phyloP scores from a whole-genome alignment of 805 yeast species.

The Candida piceae region DNA sequence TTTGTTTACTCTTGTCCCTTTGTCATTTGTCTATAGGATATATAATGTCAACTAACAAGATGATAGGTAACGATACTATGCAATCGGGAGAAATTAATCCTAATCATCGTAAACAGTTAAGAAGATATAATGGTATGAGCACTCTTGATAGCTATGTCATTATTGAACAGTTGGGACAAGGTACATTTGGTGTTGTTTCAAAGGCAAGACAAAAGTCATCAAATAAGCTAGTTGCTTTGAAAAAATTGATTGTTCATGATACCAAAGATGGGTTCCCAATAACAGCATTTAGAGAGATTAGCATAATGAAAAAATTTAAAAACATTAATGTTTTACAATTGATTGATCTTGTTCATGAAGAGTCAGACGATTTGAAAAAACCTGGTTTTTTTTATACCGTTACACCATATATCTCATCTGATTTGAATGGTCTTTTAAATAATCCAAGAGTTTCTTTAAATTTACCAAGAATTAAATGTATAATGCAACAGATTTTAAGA shows the following conservation, averaged over 20 bases:
- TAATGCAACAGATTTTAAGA: slow-evolving; percentile 68
- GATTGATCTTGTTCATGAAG: slow-evolving; percentile 69
- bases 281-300: slow-evolving; percentile 90
- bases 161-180: slow-evolving; percentile 59
- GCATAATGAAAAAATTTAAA: slow-evolving; percentile 63
- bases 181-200: slow-evolving; percentile 87
- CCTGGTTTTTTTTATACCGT: slow-evolving; percentile 68
- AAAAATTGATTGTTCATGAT: slow-evolving; percentile 73
- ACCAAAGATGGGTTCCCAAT: slow-evolving; percentile 85
- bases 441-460: slow-evolving; percentile 63
- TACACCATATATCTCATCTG: slow-evolving; percentile 88
- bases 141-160: slow-evolving; percentile 28
- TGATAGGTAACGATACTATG: too few species aligned
- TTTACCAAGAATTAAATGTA: slow-evolving; percentile 72
- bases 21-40: too few species aligned
- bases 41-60: too few species aligned
- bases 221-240: slow-evolving; percentile 72
- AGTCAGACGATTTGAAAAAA: slow-evolving; percentile 25
- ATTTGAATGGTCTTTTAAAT: slow-evolving; percentile 82
- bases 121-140: slow-evolving; percentile 28
- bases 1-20: too few species aligned
- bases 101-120: too few species aligned
- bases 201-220: slow-evolving; percentile 61
- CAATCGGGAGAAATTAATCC: too few species aligned
- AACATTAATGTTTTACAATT: slow-evolving; percentile 74